Percentiles rank a stretch among this genome's conserved stretches.
phyloP scores from a whole-genome alignment of 2,329 filamentous ascomycete species.

The Sporothrix dimorphospora region DNA sequence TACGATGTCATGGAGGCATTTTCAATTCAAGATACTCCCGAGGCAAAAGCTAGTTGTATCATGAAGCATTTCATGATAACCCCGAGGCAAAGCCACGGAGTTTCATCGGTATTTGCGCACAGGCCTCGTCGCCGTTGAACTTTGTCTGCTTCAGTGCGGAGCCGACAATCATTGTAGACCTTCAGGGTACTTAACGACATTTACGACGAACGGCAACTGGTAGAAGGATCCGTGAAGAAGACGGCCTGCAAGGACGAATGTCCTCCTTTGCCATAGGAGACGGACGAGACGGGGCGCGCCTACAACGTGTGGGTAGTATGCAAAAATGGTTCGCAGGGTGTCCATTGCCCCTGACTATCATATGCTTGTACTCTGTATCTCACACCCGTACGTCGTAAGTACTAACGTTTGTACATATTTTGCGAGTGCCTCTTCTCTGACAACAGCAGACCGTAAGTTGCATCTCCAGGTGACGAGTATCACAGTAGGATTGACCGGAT shows the following conservation, averaged over 20 bases:
- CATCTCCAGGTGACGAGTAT: neutral
- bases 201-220: neutral
- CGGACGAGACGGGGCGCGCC: too few species aligned
- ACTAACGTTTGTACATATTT: too few species aligned
- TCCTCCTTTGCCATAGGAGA: too few species aligned
- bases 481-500: neutral
- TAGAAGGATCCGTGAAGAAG: too few species aligned
- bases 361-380: too few species aligned
- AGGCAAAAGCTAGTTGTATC: neutral
- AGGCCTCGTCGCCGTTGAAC: neutral
- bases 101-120: neutral
- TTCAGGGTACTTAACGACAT: neutral
- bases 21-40: neutral
- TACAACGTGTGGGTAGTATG: neutral
- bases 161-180: neutral
- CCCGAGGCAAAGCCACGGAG: neutral
- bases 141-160: neutral
- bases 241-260: too few species aligned
- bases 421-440: neutral
- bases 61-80: neutral
- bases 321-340: neutral
- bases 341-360: constrained; percentile 8
- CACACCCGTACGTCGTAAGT: too few species aligned
- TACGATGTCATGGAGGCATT: neutral
- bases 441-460: neutral